A percentile compares a stretch with the other conserved stretches of the same genome.
phyloP scores from a whole-genome alignment of 2,329 filamentous ascomycete species.

The Nakataea oryzae region DNA sequence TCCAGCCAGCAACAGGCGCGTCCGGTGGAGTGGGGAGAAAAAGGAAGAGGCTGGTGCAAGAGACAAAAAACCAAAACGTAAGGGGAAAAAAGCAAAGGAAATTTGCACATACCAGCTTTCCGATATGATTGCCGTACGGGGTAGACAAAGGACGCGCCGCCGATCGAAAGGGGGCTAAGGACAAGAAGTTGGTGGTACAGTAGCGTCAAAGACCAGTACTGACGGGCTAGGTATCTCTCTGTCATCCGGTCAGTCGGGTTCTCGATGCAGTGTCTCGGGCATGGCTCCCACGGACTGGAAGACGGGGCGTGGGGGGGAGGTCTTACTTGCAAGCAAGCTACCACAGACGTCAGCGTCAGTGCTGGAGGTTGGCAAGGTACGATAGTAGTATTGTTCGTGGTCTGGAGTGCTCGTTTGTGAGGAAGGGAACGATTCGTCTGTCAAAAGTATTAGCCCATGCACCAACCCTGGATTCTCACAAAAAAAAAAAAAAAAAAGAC shows the following conservation, averaged over 20 bases:
- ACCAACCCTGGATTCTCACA: not conserved
- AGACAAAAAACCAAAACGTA: not conserved
- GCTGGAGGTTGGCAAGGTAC: not conserved
- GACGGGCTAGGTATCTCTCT: not conserved
- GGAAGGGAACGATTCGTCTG: not conserved
- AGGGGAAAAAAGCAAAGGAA: not conserved
- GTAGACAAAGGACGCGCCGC: not conserved
- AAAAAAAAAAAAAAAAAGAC: not conserved
- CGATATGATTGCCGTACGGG: not conserved
- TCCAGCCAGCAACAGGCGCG: not conserved
- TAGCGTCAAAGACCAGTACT: not conserved
- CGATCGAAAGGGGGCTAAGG: too few species aligned
- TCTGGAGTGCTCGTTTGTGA: not conserved
- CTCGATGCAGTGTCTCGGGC: not conserved
- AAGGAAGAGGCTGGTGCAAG: not conserved
- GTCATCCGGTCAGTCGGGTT: slow-evolving; percentile 3
- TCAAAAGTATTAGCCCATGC: not conserved
- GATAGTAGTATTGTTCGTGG: not conserved
- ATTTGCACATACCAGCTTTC: not conserved
- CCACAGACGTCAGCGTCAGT: not conserved
- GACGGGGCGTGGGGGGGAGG: not conserved
- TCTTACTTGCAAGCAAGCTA: not conserved
- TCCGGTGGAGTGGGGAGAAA: not conserved
- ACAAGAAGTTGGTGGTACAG: not conserved
- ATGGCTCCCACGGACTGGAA: not conserved